Percentiles rank a stretch among this genome's conserved stretches.
Conservation (phyloP, 2,329 filamentous ascomycete species). For the Neospermospora avenae region DNA sequence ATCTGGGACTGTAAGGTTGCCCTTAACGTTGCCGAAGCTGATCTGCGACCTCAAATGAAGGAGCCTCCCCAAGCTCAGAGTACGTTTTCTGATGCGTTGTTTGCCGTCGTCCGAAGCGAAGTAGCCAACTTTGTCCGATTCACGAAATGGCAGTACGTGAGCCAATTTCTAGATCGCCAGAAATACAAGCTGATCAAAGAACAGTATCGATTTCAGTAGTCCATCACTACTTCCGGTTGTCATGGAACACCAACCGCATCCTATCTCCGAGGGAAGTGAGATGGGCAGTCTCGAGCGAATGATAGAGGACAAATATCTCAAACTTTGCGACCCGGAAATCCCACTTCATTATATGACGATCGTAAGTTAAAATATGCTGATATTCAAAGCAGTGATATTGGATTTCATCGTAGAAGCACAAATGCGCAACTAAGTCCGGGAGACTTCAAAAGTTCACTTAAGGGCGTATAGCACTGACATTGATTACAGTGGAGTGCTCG, state of each 20-base stretch:
- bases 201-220: slow-evolving; percentile 21
- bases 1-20: slow-evolving; percentile 55
- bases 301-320: slow-evolving; percentile 42
- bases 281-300: slow-evolving; percentile 36
- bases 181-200: background rate
- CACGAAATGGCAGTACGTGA: slow-evolving; percentile 19
- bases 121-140: slow-evolving; percentile 44
- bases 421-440: background rate
- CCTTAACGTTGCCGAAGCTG: slow-evolving; percentile 60
- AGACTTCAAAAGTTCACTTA: background rate
- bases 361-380: background rate
- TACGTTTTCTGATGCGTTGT: slow-evolving; percentile 58
- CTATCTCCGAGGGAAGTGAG: slow-evolving; percentile 10
- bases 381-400: no score
- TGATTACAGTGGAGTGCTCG: slow-evolving; percentile 23
- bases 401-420: no score
- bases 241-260: slow-evolving; percentile 13
- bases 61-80: slow-evolving; percentile 47
- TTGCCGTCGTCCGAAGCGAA: slow-evolving; percentile 54
- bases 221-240: slow-evolving; percentile 24
- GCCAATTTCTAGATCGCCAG: background rate
- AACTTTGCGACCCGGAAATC: slow-evolving; percentile 40
- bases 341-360: slow-evolving; percentile 38
- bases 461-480: background rate
- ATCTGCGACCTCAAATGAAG: slow-evolving; percentile 55